Conservation (phyloP, 202 grass and related monocot species). For the Dendrocalamus latiflorus region DNA sequence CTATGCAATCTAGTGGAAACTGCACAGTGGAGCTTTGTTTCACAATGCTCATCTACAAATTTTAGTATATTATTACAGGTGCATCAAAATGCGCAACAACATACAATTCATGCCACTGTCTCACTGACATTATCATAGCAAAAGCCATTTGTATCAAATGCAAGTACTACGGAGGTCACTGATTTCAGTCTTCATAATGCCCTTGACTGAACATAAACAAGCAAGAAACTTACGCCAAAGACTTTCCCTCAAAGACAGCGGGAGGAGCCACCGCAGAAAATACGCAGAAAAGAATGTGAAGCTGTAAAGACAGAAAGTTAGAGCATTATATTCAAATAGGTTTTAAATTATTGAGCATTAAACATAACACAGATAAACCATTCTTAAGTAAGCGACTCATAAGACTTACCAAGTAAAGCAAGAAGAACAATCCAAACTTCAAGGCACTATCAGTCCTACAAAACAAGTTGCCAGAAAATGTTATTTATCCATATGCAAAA, state of each 20-base stretch:
- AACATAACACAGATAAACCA: slow-evolving; percentile 2
- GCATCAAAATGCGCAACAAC: background rate
- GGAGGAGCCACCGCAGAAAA: slow-evolving; percentile 94
- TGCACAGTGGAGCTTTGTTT: background rate
- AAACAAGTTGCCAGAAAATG: slow-evolving; percentile 25
- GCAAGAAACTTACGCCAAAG: slow-evolving; percentile 75
- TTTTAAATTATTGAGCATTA: slow-evolving; percentile 2
- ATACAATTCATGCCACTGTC: background rate
- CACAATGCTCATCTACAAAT: background rate
- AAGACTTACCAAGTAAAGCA: slow-evolving; percentile 73
- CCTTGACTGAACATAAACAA: background rate
- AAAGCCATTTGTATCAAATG: background rate
- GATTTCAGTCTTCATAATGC: background rate
- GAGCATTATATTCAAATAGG: slow-evolving; percentile 6
- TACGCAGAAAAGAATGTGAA: slow-evolving; percentile 85
- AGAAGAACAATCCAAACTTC: slow-evolving; percentile 93
- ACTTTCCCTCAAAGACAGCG: slow-evolving; percentile 95
- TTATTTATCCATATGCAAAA: slow-evolving; percentile 28
- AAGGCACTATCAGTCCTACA: slow-evolving; percentile 96
- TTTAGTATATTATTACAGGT: background rate
- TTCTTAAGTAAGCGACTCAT: slow-evolving; percentile 14
- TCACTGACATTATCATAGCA: background rate
- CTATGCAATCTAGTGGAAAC: background rate
- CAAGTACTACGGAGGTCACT: background rate
- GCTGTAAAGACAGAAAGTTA: slow-evolving; percentile 38